A percentile compares a stretch with the other conserved stretches of the same genome.
Conservation (phyloP, 1,284 basidiomycete genomes). For the Leccinum subfulvum region DNA sequence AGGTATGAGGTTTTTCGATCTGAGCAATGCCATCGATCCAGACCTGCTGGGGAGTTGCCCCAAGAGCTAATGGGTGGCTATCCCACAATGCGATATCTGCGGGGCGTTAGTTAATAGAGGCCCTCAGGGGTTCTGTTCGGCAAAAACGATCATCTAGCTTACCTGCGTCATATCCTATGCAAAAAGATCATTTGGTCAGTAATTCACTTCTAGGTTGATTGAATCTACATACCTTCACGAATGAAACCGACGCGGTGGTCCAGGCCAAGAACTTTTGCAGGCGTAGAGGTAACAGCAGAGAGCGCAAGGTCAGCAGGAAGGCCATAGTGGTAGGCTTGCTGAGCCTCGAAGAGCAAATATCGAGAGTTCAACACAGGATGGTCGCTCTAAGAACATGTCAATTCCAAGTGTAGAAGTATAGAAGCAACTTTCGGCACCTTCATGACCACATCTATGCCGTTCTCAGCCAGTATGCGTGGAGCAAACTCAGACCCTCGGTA, state of each 20-base stretch:
- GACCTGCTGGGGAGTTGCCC: conserved; percentile 70
- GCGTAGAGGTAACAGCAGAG: conserved; percentile 73
- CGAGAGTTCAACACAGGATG: conserved; percentile 78
- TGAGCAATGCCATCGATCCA: conserved; percentile 72
- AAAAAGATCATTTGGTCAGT: not conserved
- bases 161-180: conserved; percentile 49
- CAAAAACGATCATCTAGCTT: conserved; percentile 3
- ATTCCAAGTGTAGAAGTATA: not conserved
- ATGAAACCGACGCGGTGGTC: conserved; percentile 82
- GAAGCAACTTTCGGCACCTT: conserved; percentile 46
- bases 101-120: not conserved
- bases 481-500: conserved; percentile 87
- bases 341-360: conserved; percentile 80
- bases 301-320: conserved; percentile 60
- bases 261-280: conserved; percentile 75
- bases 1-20: conserved; percentile 43
- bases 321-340: conserved; percentile 82
- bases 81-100: conserved; percentile 68
- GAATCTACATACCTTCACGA: conserved; percentile 46
- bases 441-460: conserved; percentile 74
- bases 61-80: conserved; percentile 75
- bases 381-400: conserved; percentile 51
- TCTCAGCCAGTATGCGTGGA: conserved; percentile 73
- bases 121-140: not conserved
- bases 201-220: conserved; percentile 21